phyloP scores from a whole-genome alignment of 2,329 filamentous ascomycete genomes.

The Cladosporium sp. region DNA sequence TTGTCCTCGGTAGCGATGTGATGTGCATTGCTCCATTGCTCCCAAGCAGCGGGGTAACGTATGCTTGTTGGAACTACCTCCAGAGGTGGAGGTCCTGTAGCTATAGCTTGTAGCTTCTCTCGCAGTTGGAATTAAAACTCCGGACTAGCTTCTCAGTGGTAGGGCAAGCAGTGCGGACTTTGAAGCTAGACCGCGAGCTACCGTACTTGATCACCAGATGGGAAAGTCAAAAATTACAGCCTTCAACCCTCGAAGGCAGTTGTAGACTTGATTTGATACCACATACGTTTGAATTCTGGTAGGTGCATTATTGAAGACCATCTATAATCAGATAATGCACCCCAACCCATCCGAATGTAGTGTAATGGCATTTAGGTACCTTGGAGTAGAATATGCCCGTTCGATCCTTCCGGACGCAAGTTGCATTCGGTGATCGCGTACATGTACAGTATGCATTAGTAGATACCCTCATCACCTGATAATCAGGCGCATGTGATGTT shows the following conservation, averaged over 20 bases:
- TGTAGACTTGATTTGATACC: neutral
- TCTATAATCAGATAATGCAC: neutral
- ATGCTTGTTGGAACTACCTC: neutral
- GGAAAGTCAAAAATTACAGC: neutral
- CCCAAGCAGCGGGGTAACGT: slow-evolving; percentile 8
- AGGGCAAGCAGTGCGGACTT: neutral
- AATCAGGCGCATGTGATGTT: neutral
- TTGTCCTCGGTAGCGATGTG: neutral
- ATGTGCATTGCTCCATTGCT: neutral
- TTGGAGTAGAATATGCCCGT: neutral
- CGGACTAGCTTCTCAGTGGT: neutral
- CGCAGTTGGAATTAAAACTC: neutral
- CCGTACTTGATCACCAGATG: neutral
- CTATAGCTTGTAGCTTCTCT: neutral
- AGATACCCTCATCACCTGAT: neutral
- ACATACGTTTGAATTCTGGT: neutral
- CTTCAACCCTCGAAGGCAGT: neutral
- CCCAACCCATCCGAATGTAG: neutral
- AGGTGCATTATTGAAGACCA: neutral
- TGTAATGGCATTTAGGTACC: neutral
- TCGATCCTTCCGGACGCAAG: neutral
- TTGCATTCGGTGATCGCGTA: neutral
- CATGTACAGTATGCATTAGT: neutral
- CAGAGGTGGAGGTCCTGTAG: too few relatives aligned
- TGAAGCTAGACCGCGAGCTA: neutral